Conservation (phyloP, 1,284 basidiomycete genomes). For the Anthracocystis panici-leucophaei region DNA sequence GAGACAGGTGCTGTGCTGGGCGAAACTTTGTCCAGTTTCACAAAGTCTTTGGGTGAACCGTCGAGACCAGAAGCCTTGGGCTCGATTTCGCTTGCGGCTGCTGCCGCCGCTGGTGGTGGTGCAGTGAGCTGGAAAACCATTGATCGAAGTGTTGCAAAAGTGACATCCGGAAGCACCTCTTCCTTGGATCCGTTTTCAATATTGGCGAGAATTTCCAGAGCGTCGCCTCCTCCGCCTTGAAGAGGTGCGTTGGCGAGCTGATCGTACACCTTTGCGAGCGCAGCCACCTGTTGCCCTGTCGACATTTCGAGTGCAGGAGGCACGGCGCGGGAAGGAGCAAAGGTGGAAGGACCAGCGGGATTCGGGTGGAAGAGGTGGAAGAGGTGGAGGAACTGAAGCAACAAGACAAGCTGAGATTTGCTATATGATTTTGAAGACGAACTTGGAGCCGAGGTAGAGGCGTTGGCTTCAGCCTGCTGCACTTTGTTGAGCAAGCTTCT, state of each 20-base stretch:
- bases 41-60: conserved; percentile 25
- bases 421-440: conserved; percentile 8
- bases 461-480: conserved; percentile 19
- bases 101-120: conserved; percentile 29
- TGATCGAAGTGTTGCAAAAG: conserved; percentile 29
- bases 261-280: conserved; percentile 44
- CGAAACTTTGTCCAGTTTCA: conserved; percentile 12
- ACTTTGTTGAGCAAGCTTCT: conserved; percentile 32
- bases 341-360: conserved; percentile 23
- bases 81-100: not conserved
- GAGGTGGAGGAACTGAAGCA: conserved; percentile 57
- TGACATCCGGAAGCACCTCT: conserved; percentile 42
- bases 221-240: conserved; percentile 45
- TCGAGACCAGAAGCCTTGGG: conserved; percentile 20
- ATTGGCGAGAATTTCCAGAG: conserved; percentile 37
- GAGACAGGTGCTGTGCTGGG: conserved; percentile 28
- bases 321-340: conserved; percentile 32
- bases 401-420: conserved; percentile 34
- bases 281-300: conserved; percentile 46
- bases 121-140: conserved; percentile 51
- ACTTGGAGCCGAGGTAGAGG: conserved; percentile 8
- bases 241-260: conserved; percentile 50
- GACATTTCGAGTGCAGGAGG: conserved; percentile 43
- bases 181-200: conserved; percentile 35
- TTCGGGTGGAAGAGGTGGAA: conserved; percentile 50